Evolutionary conservation across 805 yeast genomes (phyloP).

Genomic region (Metschnikowia similis): DNA sequence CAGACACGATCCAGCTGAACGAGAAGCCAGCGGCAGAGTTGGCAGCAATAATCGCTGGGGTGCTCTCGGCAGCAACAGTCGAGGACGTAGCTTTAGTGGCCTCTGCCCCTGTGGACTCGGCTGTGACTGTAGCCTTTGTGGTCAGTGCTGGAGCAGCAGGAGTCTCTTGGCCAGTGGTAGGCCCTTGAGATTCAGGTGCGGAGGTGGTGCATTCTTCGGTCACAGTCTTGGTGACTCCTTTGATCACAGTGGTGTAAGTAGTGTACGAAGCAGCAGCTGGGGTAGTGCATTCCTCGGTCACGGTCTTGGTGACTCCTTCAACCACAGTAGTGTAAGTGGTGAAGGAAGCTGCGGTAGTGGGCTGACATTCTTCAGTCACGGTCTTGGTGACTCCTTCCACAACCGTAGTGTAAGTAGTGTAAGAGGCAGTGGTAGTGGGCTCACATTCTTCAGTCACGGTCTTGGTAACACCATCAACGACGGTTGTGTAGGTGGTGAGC

Average conservation of each 20-base stretch:
- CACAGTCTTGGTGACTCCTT: constrained; percentile 1
- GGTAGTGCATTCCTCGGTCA: neutral
- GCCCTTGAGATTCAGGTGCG: neutral
- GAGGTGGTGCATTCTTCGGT: constrained; percentile 2
- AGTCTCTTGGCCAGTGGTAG: neutral
- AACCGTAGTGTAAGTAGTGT: constrained; percentile 9
- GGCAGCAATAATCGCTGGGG: constrained; percentile 1
- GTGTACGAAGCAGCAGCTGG: constrained; percentile 1
- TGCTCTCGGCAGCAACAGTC: constrained; percentile 1
- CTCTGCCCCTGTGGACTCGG: neutral
- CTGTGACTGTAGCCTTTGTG: constrained; percentile 1
- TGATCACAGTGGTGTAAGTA: constrained; percentile 8
- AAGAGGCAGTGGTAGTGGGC: neutral
- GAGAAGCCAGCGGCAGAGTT: constrained; percentile 1
- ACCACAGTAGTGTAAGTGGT: neutral
- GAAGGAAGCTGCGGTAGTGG: neutral
- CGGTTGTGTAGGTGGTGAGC: neutral
- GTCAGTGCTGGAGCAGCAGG: neutral
- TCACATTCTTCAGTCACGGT: neutral
- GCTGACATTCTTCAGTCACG: constrained; percentile 1
- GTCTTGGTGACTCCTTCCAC: neutral
- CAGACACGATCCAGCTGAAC: neutral
- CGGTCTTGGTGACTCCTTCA: neutral
- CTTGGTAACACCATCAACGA: neutral
- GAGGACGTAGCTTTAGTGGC: neutral